These are phyloP conservation scores for Gastrolobium villosum DNA, from an alignment of 306 rosid species.

Conservation along the genomic window DNA sequence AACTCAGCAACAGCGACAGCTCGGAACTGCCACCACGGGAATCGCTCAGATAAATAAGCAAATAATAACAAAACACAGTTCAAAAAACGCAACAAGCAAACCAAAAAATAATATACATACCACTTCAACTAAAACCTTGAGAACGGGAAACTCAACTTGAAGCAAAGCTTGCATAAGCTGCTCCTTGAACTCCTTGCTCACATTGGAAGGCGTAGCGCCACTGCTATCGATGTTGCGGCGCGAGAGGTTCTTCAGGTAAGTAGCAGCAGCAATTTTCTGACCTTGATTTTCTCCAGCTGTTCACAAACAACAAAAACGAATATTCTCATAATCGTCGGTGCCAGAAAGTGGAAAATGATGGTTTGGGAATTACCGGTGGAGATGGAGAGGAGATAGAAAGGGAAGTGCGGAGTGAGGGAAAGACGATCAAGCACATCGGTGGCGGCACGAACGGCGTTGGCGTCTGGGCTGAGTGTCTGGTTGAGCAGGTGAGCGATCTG, in stretches of 20 bases:
- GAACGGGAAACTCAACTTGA: conserved; percentile 66
- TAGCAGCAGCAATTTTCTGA: conserved; percentile 74
- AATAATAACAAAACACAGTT: not conserved
- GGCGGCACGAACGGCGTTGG: conserved; percentile 59
- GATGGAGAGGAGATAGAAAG: conserved; percentile 70
- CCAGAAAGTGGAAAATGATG: not conserved
- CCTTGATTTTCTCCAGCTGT: conserved; percentile 77
- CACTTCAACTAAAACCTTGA: conserved; percentile 81
- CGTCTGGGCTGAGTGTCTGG: conserved; percentile 70
- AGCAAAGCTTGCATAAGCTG: conserved; percentile 77
- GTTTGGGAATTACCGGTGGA: conserved; percentile 57
- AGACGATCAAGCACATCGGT: conserved; percentile 69
- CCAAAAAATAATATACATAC: conserved; percentile 49
- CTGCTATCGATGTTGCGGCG: conserved; percentile 64
- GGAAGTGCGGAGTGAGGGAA: conserved; percentile 66
- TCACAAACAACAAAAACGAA: not conserved
- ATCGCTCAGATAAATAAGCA: conserved; percentile 3
- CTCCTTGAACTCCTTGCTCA: conserved; percentile 83
- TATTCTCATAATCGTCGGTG: not conserved
- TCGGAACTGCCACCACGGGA: conserved; percentile 65
- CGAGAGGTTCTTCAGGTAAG: conserved; percentile 81
- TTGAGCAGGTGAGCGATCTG: conserved; percentile 65
- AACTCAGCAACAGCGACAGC: conserved; percentile 67
- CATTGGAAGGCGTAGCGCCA: conserved; percentile 52
- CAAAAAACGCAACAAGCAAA: conserved; percentile 1